A percentile compares a stretch with the other conserved stretches of the same genome.
phyloP scores from a whole-genome alignment of 805 yeast genomes.

The Sugiyamaella marilandica region DNA sequence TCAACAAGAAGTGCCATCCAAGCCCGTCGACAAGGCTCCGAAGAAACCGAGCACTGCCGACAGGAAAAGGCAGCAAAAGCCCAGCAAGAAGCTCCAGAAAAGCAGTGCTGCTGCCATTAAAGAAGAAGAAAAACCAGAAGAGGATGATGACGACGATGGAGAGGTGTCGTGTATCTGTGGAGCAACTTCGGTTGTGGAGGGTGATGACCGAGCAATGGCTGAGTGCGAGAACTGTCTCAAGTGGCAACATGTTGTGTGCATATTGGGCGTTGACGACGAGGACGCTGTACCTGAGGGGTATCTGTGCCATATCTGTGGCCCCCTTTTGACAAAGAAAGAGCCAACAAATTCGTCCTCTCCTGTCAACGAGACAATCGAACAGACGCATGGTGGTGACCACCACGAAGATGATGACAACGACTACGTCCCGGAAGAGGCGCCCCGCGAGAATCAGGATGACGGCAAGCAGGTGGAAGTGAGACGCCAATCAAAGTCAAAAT shows the following conservation, averaged over 20 bases:
- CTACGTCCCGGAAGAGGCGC: slow-evolving; percentile 18
- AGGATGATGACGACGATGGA: slow-evolving; percentile 20
- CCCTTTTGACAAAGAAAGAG: slow-evolving; percentile 14
- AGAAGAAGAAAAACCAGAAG: slow-evolving; percentile 6
- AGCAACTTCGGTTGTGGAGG: slow-evolving; percentile 26
- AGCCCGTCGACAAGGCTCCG: background rate
- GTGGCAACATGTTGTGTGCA: slow-evolving; percentile 68
- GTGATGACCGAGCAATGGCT: slow-evolving; percentile 48
- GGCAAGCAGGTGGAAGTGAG: background rate
- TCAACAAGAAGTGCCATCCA: slow-evolving; percentile 7
- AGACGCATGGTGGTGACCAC: background rate
- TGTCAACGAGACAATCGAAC: background rate
- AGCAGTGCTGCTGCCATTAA: slow-evolving; percentile 1
- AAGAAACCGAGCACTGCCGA: background rate
- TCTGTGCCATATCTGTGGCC: slow-evolving; percentile 49
- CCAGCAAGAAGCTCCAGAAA: background rate
- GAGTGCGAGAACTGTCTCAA: slow-evolving; percentile 60
- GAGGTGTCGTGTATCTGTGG: slow-evolving; percentile 32
- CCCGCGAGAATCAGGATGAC: slow-evolving; percentile 2
- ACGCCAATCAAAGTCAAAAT: background rate
- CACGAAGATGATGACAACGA: slow-evolving; percentile 18
- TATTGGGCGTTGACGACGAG: slow-evolving; percentile 43
- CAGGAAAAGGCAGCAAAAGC: background rate
- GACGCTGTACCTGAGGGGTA: slow-evolving; percentile 49
- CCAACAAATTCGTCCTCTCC: background rate